A percentile compares a stretch with the other conserved stretches of the same genome.
These are phyloP conservation scores for Cercis canadensis DNA, from an alignment of 306 rosid genomes.

Conservation along the genomic window DNA sequence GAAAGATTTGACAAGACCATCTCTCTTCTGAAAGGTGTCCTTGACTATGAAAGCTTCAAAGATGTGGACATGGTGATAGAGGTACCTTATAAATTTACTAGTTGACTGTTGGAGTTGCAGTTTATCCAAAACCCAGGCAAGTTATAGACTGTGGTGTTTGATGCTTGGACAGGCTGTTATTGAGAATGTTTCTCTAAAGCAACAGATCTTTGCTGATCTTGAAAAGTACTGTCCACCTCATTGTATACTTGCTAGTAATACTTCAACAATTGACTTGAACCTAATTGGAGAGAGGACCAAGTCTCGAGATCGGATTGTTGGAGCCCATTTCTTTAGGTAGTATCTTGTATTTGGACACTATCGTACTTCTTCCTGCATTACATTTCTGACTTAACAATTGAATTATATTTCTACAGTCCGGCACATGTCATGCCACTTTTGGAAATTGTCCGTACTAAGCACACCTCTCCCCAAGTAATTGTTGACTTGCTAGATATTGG, in stretches of 20 bases:
- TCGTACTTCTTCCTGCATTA: neutral
- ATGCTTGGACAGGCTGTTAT: conserved; percentile 83
- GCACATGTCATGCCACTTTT: conserved; percentile 97
- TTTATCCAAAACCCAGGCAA: conserved; percentile 25
- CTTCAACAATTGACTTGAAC: conserved; percentile 96
- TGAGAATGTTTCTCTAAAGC: conserved; percentile 90
- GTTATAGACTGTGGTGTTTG: conserved; percentile 34
- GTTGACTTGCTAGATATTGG: conserved; percentile 86
- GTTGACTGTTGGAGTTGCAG: conserved; percentile 11
- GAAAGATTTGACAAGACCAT: conserved; percentile 73
- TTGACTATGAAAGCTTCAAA: conserved; percentile 76
- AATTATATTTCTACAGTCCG: conserved; percentile 70
- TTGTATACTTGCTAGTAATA: conserved; percentile 94
- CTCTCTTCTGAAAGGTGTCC: conserved; percentile 78
- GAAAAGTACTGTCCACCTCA: conserved; percentile 88
- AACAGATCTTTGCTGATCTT: conserved; percentile 88
- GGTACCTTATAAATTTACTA: conserved; percentile 48
- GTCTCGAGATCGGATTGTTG: conserved; percentile 82
- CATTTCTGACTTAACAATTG: conserved; percentile 27
- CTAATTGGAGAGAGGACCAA: conserved; percentile 84
- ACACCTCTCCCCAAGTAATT: conserved; percentile 82
- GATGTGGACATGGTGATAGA: conserved; percentile 98
- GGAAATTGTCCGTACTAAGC: conserved; percentile 87
- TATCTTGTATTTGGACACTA: conserved; percentile 6
- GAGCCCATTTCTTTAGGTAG: conserved; percentile 98